phyloP scores from a whole-genome alignment of 495 filamentous ascomycete species.

The Neurospora cerealis region DNA sequence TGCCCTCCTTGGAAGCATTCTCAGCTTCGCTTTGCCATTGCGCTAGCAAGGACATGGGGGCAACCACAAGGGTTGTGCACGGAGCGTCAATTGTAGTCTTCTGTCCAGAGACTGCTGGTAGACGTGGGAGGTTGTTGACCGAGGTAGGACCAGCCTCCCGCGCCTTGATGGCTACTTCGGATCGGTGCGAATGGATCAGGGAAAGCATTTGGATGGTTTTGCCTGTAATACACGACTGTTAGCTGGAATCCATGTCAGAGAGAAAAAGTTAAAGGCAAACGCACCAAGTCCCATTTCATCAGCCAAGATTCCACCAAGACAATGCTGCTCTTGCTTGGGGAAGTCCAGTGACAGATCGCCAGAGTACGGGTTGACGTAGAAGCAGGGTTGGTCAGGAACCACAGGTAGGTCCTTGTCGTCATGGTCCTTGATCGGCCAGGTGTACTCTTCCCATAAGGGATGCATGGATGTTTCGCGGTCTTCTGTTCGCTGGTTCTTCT shows the following conservation, averaged over 20 bases:
- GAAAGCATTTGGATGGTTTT: slow-evolving; percentile 98
- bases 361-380: slow-evolving; percentile 95
- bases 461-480: slow-evolving; percentile 73
- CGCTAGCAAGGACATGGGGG: slow-evolving; percentile 84
- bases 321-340: slow-evolving; percentile 87
- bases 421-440: slow-evolving; percentile 78
- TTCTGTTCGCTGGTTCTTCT: slow-evolving; percentile 60
- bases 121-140: slow-evolving; percentile 39
- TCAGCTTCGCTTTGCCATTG: slow-evolving; percentile 96
- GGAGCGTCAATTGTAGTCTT: slow-evolving; percentile 55
- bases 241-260: not conserved
- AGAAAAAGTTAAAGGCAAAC: not conserved
- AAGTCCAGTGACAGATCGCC: slow-evolving; percentile 91
- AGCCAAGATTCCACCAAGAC: slow-evolving; percentile 84
- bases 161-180: slow-evolving; percentile 45
- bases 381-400: slow-evolving; percentile 54
- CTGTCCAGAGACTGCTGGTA: slow-evolving; percentile 38
- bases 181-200: slow-evolving; percentile 76
- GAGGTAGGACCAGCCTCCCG: slow-evolving; percentile 40
- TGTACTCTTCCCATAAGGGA: slow-evolving; percentile 93
- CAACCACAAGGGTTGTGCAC: slow-evolving; percentile 87
- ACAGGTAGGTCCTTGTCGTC: slow-evolving; percentile 64
- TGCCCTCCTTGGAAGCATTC: slow-evolving; percentile 73
- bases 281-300: slow-evolving; percentile 74
- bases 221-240: slow-evolving; percentile 18